Conservation (phyloP, 306 rosid genomes). For the Castanea mollissima region DNA sequence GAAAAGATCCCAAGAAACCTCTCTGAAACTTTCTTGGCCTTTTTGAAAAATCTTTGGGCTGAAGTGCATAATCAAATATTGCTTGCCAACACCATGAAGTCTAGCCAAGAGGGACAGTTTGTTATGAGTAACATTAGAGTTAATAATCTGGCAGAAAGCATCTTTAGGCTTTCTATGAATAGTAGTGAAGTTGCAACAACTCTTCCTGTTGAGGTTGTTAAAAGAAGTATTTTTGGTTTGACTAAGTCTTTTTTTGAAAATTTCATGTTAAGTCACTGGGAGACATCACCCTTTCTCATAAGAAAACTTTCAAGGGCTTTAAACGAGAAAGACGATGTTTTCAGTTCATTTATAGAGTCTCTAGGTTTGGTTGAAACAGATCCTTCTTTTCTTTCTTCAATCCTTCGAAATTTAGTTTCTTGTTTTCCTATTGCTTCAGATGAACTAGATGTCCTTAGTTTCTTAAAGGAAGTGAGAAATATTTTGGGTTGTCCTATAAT, state of each 20-base stretch:
- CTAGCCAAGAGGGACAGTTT: conserved; percentile 25
- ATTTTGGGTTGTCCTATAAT: conserved; percentile 69
- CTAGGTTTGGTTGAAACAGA: conserved; percentile 34
- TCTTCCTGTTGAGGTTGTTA: conserved; percentile 43
- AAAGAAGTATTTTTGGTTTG: conserved; percentile 51
- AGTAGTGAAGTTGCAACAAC: conserved; percentile 19
- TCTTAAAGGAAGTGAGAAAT: conserved; percentile 54
- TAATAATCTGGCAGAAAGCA: conserved; percentile 56
- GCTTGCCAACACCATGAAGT: conserved; percentile 19
- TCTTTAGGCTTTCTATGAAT: conserved; percentile 67
- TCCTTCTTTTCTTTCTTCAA: conserved; percentile 54
- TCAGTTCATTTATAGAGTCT: conserved; percentile 38
- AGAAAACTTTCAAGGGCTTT: conserved; percentile 23
- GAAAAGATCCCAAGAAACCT: conserved; percentile 38
- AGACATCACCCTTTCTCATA: conserved; percentile 52
- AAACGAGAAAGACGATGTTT: conserved; percentile 34
- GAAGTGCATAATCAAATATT: conserved; percentile 40
- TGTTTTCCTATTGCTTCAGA: conserved; percentile 82
- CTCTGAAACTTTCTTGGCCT: conserved; percentile 27
- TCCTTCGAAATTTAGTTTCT: conserved; percentile 55
- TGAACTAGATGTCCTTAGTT: conserved; percentile 60
- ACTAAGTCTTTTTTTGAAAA: conserved; percentile 50
- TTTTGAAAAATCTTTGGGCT: conserved; percentile 47
- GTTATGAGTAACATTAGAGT: conserved; percentile 46
- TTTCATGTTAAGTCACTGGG: conserved; percentile 64